Base-by-base conservation (phyloP, 2,329 filamentous ascomycete species). In the Stachybotrys elegans region DNA sequence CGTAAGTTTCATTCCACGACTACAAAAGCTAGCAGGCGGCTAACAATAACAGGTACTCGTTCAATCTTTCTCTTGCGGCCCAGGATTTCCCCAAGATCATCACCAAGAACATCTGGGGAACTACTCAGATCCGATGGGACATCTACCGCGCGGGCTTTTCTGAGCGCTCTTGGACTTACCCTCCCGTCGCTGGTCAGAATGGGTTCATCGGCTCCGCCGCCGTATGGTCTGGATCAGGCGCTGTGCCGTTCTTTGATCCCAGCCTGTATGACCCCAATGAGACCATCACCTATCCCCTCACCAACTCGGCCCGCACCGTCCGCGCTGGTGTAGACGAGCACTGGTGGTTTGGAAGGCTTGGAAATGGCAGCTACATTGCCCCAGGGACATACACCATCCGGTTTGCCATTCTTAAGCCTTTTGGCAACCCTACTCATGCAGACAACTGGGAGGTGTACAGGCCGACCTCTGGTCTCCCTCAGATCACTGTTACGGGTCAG, bases 91-190 rank as follows among this genome's bases (percentile, higher is more conserved):
- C 53, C 22, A 48, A 44, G 43, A 41, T 54, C 4, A 12, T 29
- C 22, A n/a, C 16, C 21, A 40, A 40, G 38, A n/a, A n/a, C 22
- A 29, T 29, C 7, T 40, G 22, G 22, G 38, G 38, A 11, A 27
- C 22, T 16, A 40, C 38, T n/a, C 13, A 40, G 23, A 19, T 29
- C n/a, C 38, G 38, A 11, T 40, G 38, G 38, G 38, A 40, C 17
- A 19, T 40, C 23, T 39, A 34, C n/a, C 14, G n/a, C 8, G 49
- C 45, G 0, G 43, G 52, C 29, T 66, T 55, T 45, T 54, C 46
- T 0, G 57, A 63, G 41, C 43, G 52, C 7, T 48, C 61, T 20
- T 67, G 62, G 64, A 43, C 45, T 17, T 66, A 66, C 40, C 65
- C 64, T 5, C 65, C 63, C 2, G 56, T 58, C 1, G 44, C 52